Percentiles rank a stretch among this genome's conserved stretches.
These are phyloP conservation scores for Pyrus hybrid DNA, from an alignment of 331 rosid genomes.

Conservation along the genomic window DNA sequence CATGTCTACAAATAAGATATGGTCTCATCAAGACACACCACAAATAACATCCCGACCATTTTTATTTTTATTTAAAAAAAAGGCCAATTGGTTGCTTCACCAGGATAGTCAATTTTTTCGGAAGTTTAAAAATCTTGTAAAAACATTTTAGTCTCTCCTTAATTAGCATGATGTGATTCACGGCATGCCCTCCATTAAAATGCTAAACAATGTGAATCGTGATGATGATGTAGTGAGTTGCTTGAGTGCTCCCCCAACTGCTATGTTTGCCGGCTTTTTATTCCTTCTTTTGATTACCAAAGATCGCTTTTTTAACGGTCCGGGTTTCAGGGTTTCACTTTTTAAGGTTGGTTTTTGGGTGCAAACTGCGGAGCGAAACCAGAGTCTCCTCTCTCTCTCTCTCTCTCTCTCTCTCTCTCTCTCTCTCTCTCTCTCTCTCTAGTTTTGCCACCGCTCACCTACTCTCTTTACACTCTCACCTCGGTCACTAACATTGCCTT, in stretches of 20 bases:
- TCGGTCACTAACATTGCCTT: constrained; percentile 18
- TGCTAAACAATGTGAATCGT: not conserved
- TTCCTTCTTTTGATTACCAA: not conserved
- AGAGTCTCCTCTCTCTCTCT: not conserved
- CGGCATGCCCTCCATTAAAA: too few relatives aligned
- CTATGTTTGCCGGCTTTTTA: not conserved
- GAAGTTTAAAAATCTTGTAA: too few relatives aligned
- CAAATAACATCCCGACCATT: too few relatives aligned
- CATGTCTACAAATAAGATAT: too few relatives aligned
- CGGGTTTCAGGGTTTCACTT: constrained; percentile 19
- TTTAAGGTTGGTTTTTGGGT: constrained; percentile 11
- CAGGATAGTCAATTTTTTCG: rapidly evolving
- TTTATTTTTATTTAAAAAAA: too few relatives aligned
- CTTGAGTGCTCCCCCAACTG: not conserved
- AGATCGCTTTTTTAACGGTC: constrained; percentile 19
- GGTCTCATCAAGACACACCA: too few relatives aligned
- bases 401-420: constrained; percentile 14
- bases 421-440: not conserved
- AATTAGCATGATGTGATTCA: too few relatives aligned
- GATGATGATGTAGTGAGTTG: not conserved
- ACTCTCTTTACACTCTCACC: not conserved
- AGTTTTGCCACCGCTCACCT: not conserved
- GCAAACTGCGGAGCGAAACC: not conserved
- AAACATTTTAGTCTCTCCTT: rapidly evolving
- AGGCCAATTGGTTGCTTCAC: rapidly evolving